Evolutionary conservation across 164 flowering plant species (phyloP).

Genomic region (Umbellularia californica): DNA sequence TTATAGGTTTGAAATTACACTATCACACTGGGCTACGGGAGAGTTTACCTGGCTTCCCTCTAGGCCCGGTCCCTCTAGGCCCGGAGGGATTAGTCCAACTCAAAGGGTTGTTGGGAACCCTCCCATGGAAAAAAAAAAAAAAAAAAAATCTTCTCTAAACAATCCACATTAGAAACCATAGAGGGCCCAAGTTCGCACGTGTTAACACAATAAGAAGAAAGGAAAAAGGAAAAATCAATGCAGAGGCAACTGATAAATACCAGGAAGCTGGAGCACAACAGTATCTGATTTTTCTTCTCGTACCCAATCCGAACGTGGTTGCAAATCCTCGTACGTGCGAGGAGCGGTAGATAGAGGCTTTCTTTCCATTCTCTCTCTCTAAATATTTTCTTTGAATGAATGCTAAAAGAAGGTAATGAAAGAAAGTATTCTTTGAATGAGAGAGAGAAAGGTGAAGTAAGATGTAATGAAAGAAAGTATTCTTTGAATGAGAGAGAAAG

Average conservation of each 20-base stretch:
- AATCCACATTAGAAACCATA: too few relatives aligned
- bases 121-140: too few relatives aligned
- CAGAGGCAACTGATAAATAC: background rate
- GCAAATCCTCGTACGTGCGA: background rate
- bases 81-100: too few relatives aligned
- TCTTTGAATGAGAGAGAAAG: background rate
- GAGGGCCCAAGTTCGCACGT: too few relatives aligned
- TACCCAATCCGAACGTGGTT: background rate
- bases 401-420: background rate
- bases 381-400: background rate
- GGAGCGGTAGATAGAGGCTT: background rate
- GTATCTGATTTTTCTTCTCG: background rate
- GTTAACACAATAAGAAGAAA: background rate
- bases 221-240: background rate
- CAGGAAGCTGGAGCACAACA: background rate
- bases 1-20: too few relatives aligned
- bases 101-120: too few relatives aligned
- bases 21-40: too few relatives aligned
- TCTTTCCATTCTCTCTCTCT: background rate
- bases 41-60: too few relatives aligned
- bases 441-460: background rate
- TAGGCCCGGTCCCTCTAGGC: too few relatives aligned
- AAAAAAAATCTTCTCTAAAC: too few relatives aligned
- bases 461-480: background rate
- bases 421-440: background rate